Conservation (phyloP, 1,284 basidiomycete species). For the Cryptococcus deneoformans region DNA sequence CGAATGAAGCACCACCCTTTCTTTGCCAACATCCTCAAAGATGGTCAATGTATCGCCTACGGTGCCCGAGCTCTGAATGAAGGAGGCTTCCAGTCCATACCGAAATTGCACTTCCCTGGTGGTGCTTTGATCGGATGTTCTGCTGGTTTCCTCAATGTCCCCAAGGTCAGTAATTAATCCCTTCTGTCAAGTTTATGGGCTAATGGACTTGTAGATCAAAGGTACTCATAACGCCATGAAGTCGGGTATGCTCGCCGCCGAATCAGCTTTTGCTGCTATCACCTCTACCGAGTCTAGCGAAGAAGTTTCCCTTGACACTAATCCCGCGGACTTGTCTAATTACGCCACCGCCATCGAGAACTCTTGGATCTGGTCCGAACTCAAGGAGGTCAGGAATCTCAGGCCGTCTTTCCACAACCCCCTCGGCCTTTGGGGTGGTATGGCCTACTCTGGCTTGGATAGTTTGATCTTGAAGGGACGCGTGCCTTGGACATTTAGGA, state of each 20-base stretch:
- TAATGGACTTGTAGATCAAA: conserved; percentile 62
- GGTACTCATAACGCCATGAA: conserved; percentile 99
- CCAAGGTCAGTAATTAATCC: conserved; percentile 56
- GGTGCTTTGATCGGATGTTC: conserved; percentile 94
- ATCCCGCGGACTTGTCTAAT: conserved; percentile 64
- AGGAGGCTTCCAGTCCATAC: conserved; percentile 91
- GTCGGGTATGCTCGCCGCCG: conserved; percentile 94
- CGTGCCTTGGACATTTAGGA: conserved; percentile 89
- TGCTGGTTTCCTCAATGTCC: conserved; percentile 93
- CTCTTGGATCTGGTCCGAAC: conserved; percentile 86
- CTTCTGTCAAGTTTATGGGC: too few relatives aligned
- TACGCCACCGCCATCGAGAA: conserved; percentile 73
- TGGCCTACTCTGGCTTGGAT: conserved; percentile 88
- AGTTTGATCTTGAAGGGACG: conserved; percentile 80
- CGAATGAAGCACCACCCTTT: conserved; percentile 98
- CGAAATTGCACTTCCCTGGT: conserved; percentile 89
- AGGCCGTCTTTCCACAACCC: conserved; percentile 86
- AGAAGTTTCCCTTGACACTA: conserved; percentile 2
- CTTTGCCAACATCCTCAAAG: conserved; percentile 75
- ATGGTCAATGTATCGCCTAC: conserved; percentile 79
- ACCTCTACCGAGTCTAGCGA: conserved; percentile 30
- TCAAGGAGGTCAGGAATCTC: conserved; percentile 89
- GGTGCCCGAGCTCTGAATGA: conserved; percentile 91
- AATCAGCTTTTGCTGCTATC: conserved; percentile 73
- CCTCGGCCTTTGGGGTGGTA: conserved; percentile 83